phyloP scores from a whole-genome alignment of 164 flowering plant genomes.

The Brasenia schreberi region DNA sequence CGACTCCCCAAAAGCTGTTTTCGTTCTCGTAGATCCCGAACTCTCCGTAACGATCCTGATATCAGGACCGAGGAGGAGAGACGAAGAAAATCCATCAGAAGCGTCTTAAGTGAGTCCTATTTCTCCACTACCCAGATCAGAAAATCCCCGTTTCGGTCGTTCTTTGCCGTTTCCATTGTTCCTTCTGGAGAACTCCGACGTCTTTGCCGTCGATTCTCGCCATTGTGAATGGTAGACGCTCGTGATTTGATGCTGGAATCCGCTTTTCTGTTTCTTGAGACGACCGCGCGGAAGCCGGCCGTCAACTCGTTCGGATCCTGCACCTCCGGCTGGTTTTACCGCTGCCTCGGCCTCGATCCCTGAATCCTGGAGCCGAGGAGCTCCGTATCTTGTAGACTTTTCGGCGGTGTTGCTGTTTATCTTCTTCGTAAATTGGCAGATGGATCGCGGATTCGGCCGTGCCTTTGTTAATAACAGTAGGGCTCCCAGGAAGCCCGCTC shows the following conservation, averaged over 20 bases:
- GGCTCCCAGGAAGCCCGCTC: not conserved
- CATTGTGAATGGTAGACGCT: not conserved
- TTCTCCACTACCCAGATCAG: too few relatives aligned
- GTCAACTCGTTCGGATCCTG: constrained; percentile 30
- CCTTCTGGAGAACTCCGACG: not conserved
- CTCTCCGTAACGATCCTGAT: too few relatives aligned
- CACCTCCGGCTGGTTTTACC: constrained; percentile 80
- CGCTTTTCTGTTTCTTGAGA: not conserved
- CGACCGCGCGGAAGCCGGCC: constrained; percentile 6
- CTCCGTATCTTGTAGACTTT: too few relatives aligned
- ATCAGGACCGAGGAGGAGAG: too few relatives aligned
- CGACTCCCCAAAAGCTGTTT: too few relatives aligned
- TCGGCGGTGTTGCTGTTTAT: not conserved
- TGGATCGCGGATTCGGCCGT: not conserved
- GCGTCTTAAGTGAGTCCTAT: too few relatives aligned
- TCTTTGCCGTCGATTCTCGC: not conserved
- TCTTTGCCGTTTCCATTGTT: too few relatives aligned
- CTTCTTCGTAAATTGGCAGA: not conserved
- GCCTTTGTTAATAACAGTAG: not conserved
- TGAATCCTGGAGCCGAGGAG: constrained; percentile 10
- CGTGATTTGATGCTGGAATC: constrained; percentile 1
- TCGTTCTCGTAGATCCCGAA: too few relatives aligned
- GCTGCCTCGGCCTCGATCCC: constrained; percentile 92
- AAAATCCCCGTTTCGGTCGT: too few relatives aligned
- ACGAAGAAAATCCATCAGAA: too few relatives aligned